These are phyloP conservation scores for Solanum bukasovii DNA, from an alignment of 257 asterid species.

Conservation along the genomic window DNA sequence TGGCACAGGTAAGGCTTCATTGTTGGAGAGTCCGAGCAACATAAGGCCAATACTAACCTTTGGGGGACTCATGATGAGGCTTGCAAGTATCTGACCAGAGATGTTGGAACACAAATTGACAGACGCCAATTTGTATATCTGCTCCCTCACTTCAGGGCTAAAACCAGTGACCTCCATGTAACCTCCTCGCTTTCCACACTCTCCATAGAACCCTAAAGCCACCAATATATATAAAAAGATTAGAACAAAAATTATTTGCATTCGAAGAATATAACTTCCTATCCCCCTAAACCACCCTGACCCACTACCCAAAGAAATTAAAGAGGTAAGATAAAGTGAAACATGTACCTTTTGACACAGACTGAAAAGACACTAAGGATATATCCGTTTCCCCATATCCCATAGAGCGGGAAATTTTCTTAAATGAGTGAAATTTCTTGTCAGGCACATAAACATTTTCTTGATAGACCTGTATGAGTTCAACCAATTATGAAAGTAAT, in stretches of 20 bases:
- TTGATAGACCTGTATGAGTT: slow-evolving; percentile 72
- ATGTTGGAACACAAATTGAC: slow-evolving; percentile 91
- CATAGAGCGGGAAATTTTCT: slow-evolving; percentile 73
- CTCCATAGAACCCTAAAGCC: slow-evolving; percentile 77
- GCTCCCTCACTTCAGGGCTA: slow-evolving; percentile 74
- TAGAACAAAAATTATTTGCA: neutral
- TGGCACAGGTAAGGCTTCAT: too few relatives aligned
- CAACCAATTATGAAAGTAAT: neutral
- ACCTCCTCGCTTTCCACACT: slow-evolving; percentile 97
- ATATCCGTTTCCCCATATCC: slow-evolving; percentile 81
- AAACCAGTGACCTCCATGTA: slow-evolving; percentile 97
- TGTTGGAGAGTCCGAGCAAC: too few relatives aligned
- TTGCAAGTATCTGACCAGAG: slow-evolving; percentile 94
- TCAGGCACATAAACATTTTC: slow-evolving; percentile 91
- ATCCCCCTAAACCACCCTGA: neutral
- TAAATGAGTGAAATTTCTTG: slow-evolving; percentile 87
- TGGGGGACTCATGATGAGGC: slow-evolving; percentile 93
- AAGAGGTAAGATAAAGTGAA: neutral
- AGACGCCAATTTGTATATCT: slow-evolving; percentile 89
- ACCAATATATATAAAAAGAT: neutral
- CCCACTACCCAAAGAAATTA: neutral
- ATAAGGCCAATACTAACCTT: slow-evolving; percentile 29
- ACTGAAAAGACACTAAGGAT: slow-evolving; percentile 79
- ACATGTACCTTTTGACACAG: slow-evolving; percentile 77
- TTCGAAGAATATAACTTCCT: neutral